Percentiles rank a stretch among this genome's conserved stretches.
Conservation (phyloP, 2,329 filamentous ascomycete genomes). For the Trichocomaceae sp. region DNA sequence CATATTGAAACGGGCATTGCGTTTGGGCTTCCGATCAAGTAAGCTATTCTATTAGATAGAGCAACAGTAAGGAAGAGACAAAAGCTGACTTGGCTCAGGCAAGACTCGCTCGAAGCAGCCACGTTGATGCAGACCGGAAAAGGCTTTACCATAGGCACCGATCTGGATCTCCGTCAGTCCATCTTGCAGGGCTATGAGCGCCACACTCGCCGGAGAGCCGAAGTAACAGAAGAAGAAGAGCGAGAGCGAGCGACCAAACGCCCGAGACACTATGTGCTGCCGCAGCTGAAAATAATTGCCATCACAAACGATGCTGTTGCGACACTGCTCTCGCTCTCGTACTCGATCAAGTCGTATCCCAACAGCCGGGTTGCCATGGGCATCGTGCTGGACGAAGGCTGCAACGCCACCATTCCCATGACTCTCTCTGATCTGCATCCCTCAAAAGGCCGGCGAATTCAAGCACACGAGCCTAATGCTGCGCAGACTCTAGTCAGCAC, state of each 20-base stretch:
- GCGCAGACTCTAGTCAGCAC: constrained; percentile 13
- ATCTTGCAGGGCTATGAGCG: constrained; percentile 13
- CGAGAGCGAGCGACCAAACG: constrained; percentile 6
- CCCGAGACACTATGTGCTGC: constrained; percentile 9
- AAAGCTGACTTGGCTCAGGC: constrained; percentile 2
- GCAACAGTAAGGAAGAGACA: not conserved
- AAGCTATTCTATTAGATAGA: not conserved
- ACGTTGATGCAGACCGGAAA: constrained; percentile 14
- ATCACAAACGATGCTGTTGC: constrained; percentile 13
- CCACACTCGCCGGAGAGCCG: constrained; percentile 6
- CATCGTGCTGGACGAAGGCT: constrained; percentile 13
- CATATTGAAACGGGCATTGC: constrained; percentile 14
- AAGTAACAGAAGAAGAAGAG: not conserved
- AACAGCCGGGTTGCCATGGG: constrained; percentile 15
- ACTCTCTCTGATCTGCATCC: constrained; percentile 12
- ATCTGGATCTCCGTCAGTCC: constrained; percentile 12
- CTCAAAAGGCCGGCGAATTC: constrained; percentile 5
- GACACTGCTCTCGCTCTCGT: constrained; percentile 12
- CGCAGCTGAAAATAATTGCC: constrained; percentile 11
- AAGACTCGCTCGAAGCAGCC: constrained; percentile 13
- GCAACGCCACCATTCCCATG: constrained; percentile 13
- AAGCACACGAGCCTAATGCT: constrained; percentile 4
- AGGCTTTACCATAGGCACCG: constrained; percentile 12
- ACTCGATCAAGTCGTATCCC: constrained; percentile 14
- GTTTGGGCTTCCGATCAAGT: constrained; percentile 12